Conservation (phyloP, 345 rosid species). For the Zanthoxylum bungeanum region DNA sequence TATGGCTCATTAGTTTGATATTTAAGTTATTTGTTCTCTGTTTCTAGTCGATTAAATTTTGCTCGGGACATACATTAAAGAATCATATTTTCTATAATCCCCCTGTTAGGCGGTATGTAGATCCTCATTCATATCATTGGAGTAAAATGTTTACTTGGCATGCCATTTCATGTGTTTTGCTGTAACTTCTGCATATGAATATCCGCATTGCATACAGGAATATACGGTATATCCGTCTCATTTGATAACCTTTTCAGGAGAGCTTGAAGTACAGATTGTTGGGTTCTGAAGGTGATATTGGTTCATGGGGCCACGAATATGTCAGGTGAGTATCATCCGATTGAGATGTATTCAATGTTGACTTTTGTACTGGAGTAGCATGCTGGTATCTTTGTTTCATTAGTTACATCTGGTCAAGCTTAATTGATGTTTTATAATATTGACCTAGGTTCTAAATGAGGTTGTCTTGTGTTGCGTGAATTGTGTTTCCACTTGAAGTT, state of each 20-base stretch:
- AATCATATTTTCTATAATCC: background rate
- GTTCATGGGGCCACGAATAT: conserved; percentile 98
- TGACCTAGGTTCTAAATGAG: background rate
- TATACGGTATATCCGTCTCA: background rate
- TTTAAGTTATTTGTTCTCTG: conserved; percentile 6
- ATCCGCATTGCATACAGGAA: background rate
- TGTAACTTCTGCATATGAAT: background rate
- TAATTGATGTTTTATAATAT: background rate
- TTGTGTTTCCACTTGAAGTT: background rate
- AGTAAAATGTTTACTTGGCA: background rate
- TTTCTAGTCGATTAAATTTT: background rate
- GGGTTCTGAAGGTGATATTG: conserved; percentile 91
- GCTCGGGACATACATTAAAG: background rate
- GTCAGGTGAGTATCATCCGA: conserved; percentile 50
- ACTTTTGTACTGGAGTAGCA: background rate
- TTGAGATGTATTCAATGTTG: background rate
- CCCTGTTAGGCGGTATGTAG: background rate
- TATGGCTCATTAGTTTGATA: conserved; percentile 31
- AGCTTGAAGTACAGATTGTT: conserved; percentile 79
- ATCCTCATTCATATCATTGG: background rate
- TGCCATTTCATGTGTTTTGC: background rate
- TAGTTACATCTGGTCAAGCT: background rate
- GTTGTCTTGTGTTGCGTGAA: background rate
- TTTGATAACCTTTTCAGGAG: conserved; percentile 52
- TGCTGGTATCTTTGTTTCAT: background rate